These are phyloP conservation scores for Hypholoma sublateritium DNA, from an alignment of 768 basidiomycete genomes.

Conservation along the genomic window DNA sequence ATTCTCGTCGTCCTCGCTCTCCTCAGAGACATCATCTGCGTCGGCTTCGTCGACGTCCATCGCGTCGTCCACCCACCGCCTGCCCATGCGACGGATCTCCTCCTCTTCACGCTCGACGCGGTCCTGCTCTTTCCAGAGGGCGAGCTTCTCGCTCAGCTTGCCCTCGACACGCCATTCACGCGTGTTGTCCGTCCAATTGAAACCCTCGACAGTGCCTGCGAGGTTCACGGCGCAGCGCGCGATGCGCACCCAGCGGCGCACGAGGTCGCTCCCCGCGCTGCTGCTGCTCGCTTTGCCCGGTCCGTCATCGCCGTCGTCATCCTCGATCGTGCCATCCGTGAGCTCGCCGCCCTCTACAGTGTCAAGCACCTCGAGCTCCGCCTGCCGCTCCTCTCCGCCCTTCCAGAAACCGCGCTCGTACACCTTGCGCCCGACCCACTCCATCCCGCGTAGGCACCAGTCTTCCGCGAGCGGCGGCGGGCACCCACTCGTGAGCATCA, in stretches of 20 bases:
- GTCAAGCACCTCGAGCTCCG: slow-evolving; percentile 81
- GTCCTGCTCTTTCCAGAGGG: slow-evolving; percentile 70
- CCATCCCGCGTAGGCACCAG: slow-evolving; percentile 94
- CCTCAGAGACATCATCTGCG: slow-evolving; percentile 43
- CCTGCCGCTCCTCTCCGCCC: slow-evolving; percentile 58
- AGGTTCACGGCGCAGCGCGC: slow-evolving; percentile 69
- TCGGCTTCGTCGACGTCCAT: slow-evolving; percentile 73
- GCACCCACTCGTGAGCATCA: slow-evolving; percentile 69
- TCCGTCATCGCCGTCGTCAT: slow-evolving; percentile 61
- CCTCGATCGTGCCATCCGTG: slow-evolving; percentile 82
- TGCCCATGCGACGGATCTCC: slow-evolving; percentile 60
- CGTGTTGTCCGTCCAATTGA: slow-evolving; percentile 62
- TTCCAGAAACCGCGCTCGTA: slow-evolving; percentile 97
- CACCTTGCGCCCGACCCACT: slow-evolving; percentile 89
- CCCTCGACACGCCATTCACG: slow-evolving; percentile 67
- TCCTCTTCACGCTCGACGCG: slow-evolving; percentile 65
- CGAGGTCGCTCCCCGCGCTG: slow-evolving; percentile 35
- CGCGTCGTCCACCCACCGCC: slow-evolving; percentile 62
- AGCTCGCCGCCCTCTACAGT: slow-evolving; percentile 53
- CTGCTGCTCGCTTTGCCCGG: slow-evolving; percentile 20
- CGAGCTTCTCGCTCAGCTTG: slow-evolving; percentile 64
- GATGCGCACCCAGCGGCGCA: slow-evolving; percentile 74
- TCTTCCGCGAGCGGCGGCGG: slow-evolving; percentile 84
- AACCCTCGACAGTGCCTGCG: slow-evolving; percentile 70
- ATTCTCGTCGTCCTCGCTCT: slow-evolving; percentile 56